These are phyloP conservation scores for Zarea fungicola DNA, from an alignment of 2,329 filamentous ascomycete species.

Conservation along the genomic window DNA sequence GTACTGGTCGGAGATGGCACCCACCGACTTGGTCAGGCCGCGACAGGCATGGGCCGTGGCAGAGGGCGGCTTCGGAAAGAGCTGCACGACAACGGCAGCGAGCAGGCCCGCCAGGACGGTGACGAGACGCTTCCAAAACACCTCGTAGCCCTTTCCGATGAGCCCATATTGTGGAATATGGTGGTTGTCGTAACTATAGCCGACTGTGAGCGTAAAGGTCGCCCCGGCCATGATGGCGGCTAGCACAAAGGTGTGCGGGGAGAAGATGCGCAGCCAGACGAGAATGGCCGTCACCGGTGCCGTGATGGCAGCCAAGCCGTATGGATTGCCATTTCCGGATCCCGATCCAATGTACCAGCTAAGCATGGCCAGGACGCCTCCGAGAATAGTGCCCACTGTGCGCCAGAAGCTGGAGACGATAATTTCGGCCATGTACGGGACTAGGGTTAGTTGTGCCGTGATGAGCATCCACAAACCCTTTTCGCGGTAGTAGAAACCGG, in stretches of 20 bases:
- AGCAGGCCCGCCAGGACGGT: constrained; percentile 40
- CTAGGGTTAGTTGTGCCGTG: constrained; percentile 42
- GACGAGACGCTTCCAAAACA: constrained; percentile 43
- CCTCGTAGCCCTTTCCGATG: constrained; percentile 40
- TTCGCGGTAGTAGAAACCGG: constrained; percentile 46
- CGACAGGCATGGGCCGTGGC: constrained; percentile 39
- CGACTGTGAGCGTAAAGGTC: constrained; percentile 39
- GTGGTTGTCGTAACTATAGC: constrained; percentile 41
- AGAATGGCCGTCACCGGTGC: constrained; percentile 30
- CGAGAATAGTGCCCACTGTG: constrained; percentile 38
- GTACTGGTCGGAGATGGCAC: constrained; percentile 42
- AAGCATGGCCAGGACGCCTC: constrained; percentile 40
- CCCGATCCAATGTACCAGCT: constrained; percentile 50
- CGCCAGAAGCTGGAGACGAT: constrained; percentile 38
- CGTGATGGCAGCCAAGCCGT: constrained; percentile 42
- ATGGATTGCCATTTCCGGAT: constrained; percentile 41
- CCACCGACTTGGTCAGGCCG: constrained; percentile 37
- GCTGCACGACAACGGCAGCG: constrained; percentile 38
- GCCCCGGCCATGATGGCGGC: constrained; percentile 28
- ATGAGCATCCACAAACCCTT: constrained; percentile 49
- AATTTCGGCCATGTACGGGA: constrained; percentile 47
- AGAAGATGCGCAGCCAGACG: constrained; percentile 31
- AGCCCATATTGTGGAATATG: constrained; percentile 40
- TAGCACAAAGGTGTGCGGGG: constrained; percentile 22
- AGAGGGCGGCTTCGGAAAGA: constrained; percentile 42